A percentile compares a stretch with the other conserved stretches of the same genome.
These are phyloP conservation scores for Geranomyces variabilis DNA, from an alignment of 192 early-diverging fungal genomes.

Conservation along the genomic window DNA sequence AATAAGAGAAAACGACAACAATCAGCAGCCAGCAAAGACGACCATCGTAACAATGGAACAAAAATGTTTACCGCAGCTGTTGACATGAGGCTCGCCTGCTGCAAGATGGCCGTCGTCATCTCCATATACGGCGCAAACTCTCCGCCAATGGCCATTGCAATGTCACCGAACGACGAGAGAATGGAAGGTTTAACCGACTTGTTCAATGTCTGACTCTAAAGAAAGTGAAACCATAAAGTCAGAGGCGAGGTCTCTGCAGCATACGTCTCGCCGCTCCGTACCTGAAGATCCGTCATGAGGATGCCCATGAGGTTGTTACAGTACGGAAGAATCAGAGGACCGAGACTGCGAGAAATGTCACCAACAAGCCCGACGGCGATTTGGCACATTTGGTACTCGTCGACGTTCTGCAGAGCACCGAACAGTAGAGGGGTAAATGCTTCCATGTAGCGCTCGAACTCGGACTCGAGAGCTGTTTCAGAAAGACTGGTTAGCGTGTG, in stretches of 20 bases:
- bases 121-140: slow-evolving; percentile 81
- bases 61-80: slow-evolving; percentile 25
- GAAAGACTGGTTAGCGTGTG: neutral
- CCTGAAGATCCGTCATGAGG: slow-evolving; percentile 77
- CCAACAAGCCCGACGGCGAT: slow-evolving; percentile 97
- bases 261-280: slow-evolving; percentile 11
- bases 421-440: slow-evolving; percentile 83
- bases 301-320: slow-evolving; percentile 83
- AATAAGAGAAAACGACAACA: slow-evolving; percentile 39
- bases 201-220: slow-evolving; percentile 71
- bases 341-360: slow-evolving; percentile 91
- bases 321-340: slow-evolving; percentile 74
- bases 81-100: slow-evolving; percentile 60
- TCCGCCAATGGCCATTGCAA: slow-evolving; percentile 92
- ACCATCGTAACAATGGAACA: neutral
- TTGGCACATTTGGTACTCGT: slow-evolving; percentile 87
- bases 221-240: neutral
- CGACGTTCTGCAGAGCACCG: slow-evolving; percentile 80
- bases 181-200: slow-evolving; percentile 90
- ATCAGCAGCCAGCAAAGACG: neutral
- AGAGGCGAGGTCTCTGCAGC: neutral
- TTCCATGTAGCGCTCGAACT: slow-evolving; percentile 89
- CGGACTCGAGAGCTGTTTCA: slow-evolving; percentile 70
- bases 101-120: slow-evolving; percentile 83
- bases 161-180: slow-evolving; percentile 95